Evolutionary conservation across 208 protist species (phyloP), one percentile per base, ranked within the genome.

Genomic region (Vickermania ingenoplastis): DNA sequence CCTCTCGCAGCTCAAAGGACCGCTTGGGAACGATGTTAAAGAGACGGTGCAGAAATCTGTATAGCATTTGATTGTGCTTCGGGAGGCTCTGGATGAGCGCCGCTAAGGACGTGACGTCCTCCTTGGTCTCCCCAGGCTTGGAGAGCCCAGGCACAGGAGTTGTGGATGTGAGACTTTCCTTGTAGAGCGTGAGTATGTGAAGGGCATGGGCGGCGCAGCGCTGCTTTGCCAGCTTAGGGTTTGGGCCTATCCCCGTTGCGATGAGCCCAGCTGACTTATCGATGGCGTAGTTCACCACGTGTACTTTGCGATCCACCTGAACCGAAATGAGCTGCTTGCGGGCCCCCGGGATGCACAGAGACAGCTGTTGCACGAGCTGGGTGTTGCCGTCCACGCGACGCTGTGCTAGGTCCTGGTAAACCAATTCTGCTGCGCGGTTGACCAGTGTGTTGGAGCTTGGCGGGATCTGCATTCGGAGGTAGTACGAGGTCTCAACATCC

Each of bases 201-300:
- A 45, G 36, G 11, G 36, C 36, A 45, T 45, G 36, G 17, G 65
- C 73, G 3, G 86, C 86, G 26, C 75, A 87, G 48, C 69, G 69
- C n/a, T 67, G 71, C 60, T 79, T 75, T 3, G 86, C 82, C 31
- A 65, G 59, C 26, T 85, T 88, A 31, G 45, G 41, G 25, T 29
- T 80, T 3, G 48, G 50, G 2, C 59, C 75, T 28, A 88, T 77
- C 2, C 82, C 86, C 0, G 62, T 82, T 1, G 86, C 86, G 5
- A 57, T 60, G 5, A 88, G 51, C 13, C 67, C 54, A 1, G 56
- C 61, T 26, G 41, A 14, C 17, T 59, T 31, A 53, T 92, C 81
- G 7, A 89, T 64, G 1, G 65, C 17, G 2, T 86, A 66, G 5
- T 75, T 86, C 3, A 75, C 70, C 7, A 83, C 81, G 55, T 77